These are phyloP conservation scores for Phialemonium atrogriseum DNA, from an alignment of 2,329 filamentous ascomycete genomes.

Conservation along the genomic window DNA sequence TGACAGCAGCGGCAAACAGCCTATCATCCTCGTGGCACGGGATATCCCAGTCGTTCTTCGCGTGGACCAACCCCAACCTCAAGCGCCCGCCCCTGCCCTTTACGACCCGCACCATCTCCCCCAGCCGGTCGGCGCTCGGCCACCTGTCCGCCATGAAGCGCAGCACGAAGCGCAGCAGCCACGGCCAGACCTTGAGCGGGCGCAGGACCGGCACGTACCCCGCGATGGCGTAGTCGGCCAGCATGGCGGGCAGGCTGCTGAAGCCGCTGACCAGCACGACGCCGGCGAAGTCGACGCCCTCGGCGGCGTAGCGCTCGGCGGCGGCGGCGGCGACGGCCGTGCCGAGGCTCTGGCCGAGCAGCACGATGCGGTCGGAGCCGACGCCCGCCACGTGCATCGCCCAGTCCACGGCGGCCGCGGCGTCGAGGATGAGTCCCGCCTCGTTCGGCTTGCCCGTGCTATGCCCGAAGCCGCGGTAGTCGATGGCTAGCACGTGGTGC, in stretches of 20 bases:
- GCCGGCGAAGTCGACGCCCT: slow-evolving; percentile 64
- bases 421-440: slow-evolving; percentile 72
- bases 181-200: slow-evolving; percentile 61
- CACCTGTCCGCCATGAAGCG: slow-evolving; percentile 69
- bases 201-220: slow-evolving; percentile 73
- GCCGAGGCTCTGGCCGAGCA: slow-evolving; percentile 81
- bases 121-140: slow-evolving; percentile 62
- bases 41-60: slow-evolving; percentile 75
- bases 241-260: slow-evolving; percentile 61
- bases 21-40: slow-evolving; percentile 61
- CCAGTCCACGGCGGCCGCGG: slow-evolving; percentile 64
- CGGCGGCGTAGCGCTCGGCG: slow-evolving; percentile 57
- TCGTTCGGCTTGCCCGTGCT: slow-evolving; percentile 78
- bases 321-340: slow-evolving; percentile 75
- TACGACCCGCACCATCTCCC: slow-evolving; percentile 43
- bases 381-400: slow-evolving; percentile 57
- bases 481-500: slow-evolving; percentile 78
- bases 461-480: slow-evolving; percentile 82
- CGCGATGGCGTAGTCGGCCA: slow-evolving; percentile 70
- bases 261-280: slow-evolving; percentile 76
- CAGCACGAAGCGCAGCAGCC: slow-evolving; percentile 52
- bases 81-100: slow-evolving; percentile 36
- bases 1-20: slow-evolving; percentile 53
- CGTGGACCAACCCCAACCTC: slow-evolving; percentile 68
- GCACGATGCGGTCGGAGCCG: slow-evolving; percentile 62